phyloP scores from a whole-genome alignment of 148 eudicot genomes.

The Rheum nobile region DNA sequence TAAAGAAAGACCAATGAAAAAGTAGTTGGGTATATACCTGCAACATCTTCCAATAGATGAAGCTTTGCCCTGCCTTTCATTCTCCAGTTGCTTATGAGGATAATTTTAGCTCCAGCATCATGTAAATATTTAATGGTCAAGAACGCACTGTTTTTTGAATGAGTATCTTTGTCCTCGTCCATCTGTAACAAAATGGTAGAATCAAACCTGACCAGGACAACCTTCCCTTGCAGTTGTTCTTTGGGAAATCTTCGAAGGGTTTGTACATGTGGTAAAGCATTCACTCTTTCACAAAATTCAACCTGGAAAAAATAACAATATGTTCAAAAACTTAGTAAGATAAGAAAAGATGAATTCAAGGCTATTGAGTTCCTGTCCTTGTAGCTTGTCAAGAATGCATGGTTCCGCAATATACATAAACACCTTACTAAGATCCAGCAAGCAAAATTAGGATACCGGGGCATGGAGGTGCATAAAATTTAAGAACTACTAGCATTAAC shows the following conservation, averaged over 20 bases:
- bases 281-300: slow-evolving; percentile 9
- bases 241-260: slow-evolving; percentile 48
- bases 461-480: background rate
- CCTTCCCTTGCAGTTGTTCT: slow-evolving; percentile 49
- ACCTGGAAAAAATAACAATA: background rate
- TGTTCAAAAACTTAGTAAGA: background rate
- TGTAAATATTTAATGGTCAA: slow-evolving; percentile 46
- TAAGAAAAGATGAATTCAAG: background rate
- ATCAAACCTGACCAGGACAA: slow-evolving; percentile 76
- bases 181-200: slow-evolving; percentile 34
- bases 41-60: slow-evolving; percentile 35
- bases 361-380: background rate
- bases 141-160: slow-evolving; percentile 23
- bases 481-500: background rate
- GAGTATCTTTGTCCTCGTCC: slow-evolving; percentile 19
- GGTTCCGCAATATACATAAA: background rate
- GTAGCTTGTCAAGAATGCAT: background rate
- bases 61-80: slow-evolving; percentile 22
- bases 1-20: background rate
- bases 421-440: background rate
- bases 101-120: slow-evolving; percentile 51
- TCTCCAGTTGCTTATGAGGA: slow-evolving; percentile 54
- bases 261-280: slow-evolving; percentile 51
- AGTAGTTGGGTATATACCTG: slow-evolving; percentile 28
- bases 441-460: background rate